Conservation (phyloP, 305 asterid genomes). For the Rubia balearica region DNA sequence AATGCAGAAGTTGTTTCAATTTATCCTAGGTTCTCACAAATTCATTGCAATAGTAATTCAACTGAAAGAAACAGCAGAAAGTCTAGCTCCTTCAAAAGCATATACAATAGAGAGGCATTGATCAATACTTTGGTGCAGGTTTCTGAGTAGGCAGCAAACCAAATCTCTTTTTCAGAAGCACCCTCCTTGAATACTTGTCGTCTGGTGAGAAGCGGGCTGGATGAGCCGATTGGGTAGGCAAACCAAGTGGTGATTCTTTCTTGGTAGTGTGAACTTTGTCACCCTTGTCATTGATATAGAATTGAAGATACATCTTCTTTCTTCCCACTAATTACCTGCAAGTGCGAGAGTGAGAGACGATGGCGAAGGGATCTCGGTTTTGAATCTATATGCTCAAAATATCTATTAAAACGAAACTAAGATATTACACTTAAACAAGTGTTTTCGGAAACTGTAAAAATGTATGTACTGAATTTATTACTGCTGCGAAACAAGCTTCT, state of each 20-base stretch:
- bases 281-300: too few species aligned
- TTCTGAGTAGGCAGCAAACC: conserved; percentile 85
- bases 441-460: background rate
- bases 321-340: too few species aligned
- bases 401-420: background rate
- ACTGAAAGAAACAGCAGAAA: background rate
- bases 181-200: conserved; percentile 71
- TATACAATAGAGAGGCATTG: background rate
- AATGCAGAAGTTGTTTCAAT: background rate
- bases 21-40: background rate
- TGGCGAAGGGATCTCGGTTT: too few species aligned
- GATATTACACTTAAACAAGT: background rate
- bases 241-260: conserved; percentile 54
- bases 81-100: background rate
- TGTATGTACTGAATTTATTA: conserved; percentile 16
- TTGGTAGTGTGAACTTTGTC: background rate
- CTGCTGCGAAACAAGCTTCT: conserved; percentile 55
- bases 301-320: too few species aligned
- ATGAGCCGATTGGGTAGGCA: conserved; percentile 53
- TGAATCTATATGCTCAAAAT: background rate
- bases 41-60: background rate
- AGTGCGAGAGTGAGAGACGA: too few species aligned
- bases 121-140: conserved; percentile 59
- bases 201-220: conserved; percentile 94
- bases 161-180: conserved; percentile 73